Conservation (phyloP, 1,284 basidiomycete species). For the Tylopilus sp. region DNA sequence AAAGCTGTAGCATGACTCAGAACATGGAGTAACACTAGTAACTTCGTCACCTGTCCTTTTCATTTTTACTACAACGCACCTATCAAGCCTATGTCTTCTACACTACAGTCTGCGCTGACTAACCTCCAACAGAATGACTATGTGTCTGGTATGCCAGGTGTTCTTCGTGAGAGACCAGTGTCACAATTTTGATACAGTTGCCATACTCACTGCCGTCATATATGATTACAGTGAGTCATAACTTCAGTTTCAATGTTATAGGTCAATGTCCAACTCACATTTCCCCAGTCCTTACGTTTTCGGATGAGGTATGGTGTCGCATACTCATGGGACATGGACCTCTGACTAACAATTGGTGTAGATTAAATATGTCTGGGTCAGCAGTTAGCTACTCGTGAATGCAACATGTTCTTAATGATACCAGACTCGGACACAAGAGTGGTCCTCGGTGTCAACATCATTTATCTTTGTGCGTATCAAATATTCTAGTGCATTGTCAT, state of each 20-base stretch:
- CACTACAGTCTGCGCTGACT: neutral
- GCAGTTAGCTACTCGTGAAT: neutral
- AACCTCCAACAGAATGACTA: neutral
- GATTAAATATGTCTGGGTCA: conserved; percentile 4
- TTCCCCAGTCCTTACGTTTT: neutral
- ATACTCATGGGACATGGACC: no score
- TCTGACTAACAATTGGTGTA: neutral
- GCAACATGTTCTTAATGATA: neutral
- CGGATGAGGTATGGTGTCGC: neutral
- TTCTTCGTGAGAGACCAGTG: neutral
- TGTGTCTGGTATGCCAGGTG: neutral
- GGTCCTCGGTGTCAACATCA: neutral
- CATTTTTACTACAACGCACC: no score
- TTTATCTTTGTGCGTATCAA: conserved; percentile 1
- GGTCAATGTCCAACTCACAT: neutral
- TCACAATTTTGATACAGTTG: neutral
- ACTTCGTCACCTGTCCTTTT: no score
- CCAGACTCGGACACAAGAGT: neutral
- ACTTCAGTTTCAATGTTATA: neutral
- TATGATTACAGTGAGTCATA: neutral
- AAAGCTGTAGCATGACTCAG: no score
- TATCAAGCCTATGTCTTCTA: neutral
- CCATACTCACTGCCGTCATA: neutral
- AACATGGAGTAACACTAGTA: no score
- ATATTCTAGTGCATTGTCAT: no score